Base-by-base conservation (phyloP, 1,139 yeast species). In the Tardiomyces depauwii region DNA sequence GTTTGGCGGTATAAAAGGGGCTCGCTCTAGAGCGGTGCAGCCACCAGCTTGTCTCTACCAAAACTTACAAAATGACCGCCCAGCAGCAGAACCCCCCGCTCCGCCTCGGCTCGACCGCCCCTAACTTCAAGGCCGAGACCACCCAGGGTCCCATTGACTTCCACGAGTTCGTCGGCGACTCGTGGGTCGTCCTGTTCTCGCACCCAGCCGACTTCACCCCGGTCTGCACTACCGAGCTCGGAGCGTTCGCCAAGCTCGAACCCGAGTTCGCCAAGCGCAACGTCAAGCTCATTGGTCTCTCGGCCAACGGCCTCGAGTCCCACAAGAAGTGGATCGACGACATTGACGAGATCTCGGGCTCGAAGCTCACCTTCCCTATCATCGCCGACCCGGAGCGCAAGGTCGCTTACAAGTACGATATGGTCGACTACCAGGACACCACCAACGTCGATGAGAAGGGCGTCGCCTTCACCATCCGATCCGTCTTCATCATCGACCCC, bases 191-290 rank as follows among this genome's bases (percentile, higher is more conserved):
- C 48, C 73, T 85, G 57, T 85, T 85, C 70, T 80, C 89, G 39
- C 94, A 85, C 67, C 94, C 95, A 51, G 93, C 80, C 61, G 93
- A 83, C 62, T 83, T 80, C 72, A 85, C 95, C 44, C 94, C 94
- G 46, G 91, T 85, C 45, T 85, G 95, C 70, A 85, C 94, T 55
- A 85, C 94, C 49, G 95, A 85, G 70, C 74, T 85, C 54, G 94
- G 94, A 52, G 94, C 93, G 11, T 83, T 85, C 59, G 88, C 91
- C 58, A 78, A 81, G 64, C 73, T 85, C 61, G 85, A 82, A 68
- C 86, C 86, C 42, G 93, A 85, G 66, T 85, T 85, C 63, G 72
- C 80, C 61, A 76, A 79, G 70, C 77, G 94, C 65, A 76, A 75
- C 47, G 85, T 81, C 56, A 83, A 84, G 71, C 72, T 85, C 62